A percentile compares a stretch with the other conserved stretches of the same genome.
Evolutionary conservation across 345 rosid species (phyloP).

Genomic region (Gossypium stocksii): DNA sequence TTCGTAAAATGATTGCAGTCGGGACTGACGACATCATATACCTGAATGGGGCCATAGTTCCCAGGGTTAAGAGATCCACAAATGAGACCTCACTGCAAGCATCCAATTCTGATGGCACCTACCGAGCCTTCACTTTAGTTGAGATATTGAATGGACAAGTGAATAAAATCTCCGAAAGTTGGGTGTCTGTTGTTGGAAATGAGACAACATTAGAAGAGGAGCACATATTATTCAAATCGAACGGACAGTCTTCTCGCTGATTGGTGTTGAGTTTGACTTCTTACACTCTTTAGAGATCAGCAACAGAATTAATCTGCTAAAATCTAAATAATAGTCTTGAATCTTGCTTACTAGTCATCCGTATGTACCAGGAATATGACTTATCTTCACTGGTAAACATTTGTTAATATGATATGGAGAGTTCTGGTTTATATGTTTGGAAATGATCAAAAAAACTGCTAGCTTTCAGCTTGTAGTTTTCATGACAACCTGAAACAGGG

Average conservation of each 20-base stretch:
- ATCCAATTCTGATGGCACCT: slow-evolving; percentile 35
- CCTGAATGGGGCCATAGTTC: slow-evolving; percentile 81
- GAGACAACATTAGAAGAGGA: slow-evolving; percentile 44
- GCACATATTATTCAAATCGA: slow-evolving; percentile 35
- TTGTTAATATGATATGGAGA: not conserved
- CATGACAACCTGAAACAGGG: not conserved
- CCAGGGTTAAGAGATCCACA: slow-evolving; percentile 41
- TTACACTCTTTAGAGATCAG: not conserved
- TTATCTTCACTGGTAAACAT: not conserved
- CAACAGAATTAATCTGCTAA: not conserved
- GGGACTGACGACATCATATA: slow-evolving; percentile 51
- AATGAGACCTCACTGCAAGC: slow-evolving; percentile 11
- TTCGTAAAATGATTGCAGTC: slow-evolving; percentile 59
- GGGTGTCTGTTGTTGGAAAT: slow-evolving; percentile 62
- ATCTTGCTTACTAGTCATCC: not conserved
- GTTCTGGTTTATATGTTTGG: not conserved
- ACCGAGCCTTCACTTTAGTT: slow-evolving; percentile 61
- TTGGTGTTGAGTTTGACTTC: not conserved
- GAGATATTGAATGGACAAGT: slow-evolving; percentile 56
- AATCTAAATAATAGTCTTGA: not conserved
- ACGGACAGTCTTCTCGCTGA: not conserved
- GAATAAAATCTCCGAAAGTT: slow-evolving; percentile 56
- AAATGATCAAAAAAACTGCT: not conserved
- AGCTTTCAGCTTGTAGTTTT: not conserved
- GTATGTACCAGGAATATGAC: not conserved